Evolutionary conservation across 192 early-diverging fungal species (phyloP), one percentile per base, ranked within the genome.

Genomic region (Irineochytrium annulatum): DNA sequence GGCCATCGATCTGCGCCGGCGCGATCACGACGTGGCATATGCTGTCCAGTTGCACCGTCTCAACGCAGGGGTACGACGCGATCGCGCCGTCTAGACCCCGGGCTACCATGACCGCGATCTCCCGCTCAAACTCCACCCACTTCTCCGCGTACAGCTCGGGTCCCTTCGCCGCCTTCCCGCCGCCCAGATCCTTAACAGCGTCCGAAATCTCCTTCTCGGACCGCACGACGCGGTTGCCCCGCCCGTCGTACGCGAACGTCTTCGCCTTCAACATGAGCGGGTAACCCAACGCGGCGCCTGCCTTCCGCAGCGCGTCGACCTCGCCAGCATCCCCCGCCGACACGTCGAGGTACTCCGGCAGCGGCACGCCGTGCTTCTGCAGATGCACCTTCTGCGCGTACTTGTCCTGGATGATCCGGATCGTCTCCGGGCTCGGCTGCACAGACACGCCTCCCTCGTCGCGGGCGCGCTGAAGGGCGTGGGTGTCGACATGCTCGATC

Each of bases 81-180:
- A 93, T 80, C 26, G 78, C 80, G 14, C 90, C 91, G 43, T 83
- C 81, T 30, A 72, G 68, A 3, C 73, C 68, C 32, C 92, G 85
- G 30, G 91, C 93, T 14, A 99, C 97, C 95, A 99, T 99, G 0
- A 98, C 93, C 2, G 95, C 95, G 32, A 99, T 74, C 69, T 99
- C 97, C 62, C 93, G 92, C 33, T 69, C 68, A 67, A 97, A 99
- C 3, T 86, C 80, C 2, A 94, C 91, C 88, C 89, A 97, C 61
- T 91, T 92, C 67, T 99, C 97, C 0, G 88, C 89, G 68, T 98
- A 99, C 34, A 98, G 78, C 51, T 86, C 87, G 34, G 77, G 75
- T 27, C 78, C 82, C 11, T 74, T 77, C 24, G 73, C 76, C 0
- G 63, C 19, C 5, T 70, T 57, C 1, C 78, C 72, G 35, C 77